phyloP scores from a whole-genome alignment of 768 basidiomycete species.

The Mycena sanguinolenta region DNA sequence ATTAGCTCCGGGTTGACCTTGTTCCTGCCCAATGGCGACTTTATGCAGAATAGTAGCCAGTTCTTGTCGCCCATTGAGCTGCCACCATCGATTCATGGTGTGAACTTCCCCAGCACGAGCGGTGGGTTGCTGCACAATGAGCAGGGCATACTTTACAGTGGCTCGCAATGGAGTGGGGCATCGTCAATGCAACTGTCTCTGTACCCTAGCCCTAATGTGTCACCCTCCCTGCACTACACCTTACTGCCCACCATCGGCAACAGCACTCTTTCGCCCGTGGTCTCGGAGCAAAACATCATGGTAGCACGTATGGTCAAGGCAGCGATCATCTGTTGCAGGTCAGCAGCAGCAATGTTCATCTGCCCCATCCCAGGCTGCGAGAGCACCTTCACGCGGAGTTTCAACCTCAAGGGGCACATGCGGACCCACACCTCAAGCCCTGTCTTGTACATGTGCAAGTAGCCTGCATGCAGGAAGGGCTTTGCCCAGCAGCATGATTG shows the following conservation, averaged over 20 bases:
- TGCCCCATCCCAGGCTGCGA: slow-evolving; percentile 89
- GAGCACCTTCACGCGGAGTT: slow-evolving; percentile 91
- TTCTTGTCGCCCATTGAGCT: slow-evolving; percentile 33
- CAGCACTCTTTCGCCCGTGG: slow-evolving; percentile 28
- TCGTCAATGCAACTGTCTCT: slow-evolving; percentile 44
- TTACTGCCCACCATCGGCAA: slow-evolving; percentile 52
- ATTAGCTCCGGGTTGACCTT: slow-evolving; percentile 41
- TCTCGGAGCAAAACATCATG: slow-evolving; percentile 86
- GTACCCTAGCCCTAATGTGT: slow-evolving; percentile 78
- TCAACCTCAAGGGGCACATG: slow-evolving; percentile 96
- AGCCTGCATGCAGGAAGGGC: slow-evolving; percentile 96
- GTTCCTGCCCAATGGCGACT: neutral
- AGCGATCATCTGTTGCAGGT: slow-evolving; percentile 85
- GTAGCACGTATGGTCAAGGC: slow-evolving; percentile 92
- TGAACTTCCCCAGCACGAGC: slow-evolving; percentile 23
- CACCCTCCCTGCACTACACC: slow-evolving; percentile 66
- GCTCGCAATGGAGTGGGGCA: slow-evolving; percentile 46
- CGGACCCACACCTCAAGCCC: slow-evolving; percentile 91
- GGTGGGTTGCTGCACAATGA: slow-evolving; percentile 2
- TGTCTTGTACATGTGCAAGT: slow-evolving; percentile 94
- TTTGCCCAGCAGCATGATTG: slow-evolving; percentile 98
- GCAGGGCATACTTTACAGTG: slow-evolving; percentile 27
- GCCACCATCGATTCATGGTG: slow-evolving; percentile 21
- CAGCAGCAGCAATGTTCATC: slow-evolving; percentile 90
- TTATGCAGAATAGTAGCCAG: neutral